Evolutionary conservation across 164 flowering plant genomes (phyloP), one percentile per base, ranked within the genome.

Genomic region (Liriodendron chinense): DNA sequence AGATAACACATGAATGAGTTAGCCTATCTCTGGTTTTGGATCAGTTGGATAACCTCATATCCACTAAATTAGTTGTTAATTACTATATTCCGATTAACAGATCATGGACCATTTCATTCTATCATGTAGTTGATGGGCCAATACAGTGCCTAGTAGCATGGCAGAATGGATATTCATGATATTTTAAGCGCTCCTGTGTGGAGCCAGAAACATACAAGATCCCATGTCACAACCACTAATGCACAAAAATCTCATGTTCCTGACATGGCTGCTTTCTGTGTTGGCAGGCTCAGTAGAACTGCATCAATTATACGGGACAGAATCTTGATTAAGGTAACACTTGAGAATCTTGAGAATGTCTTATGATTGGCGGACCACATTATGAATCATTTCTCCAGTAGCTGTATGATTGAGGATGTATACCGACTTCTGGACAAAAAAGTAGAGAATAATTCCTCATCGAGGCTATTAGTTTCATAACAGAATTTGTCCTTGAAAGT

Each of bases 271-370:
- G 53, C 23, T 23, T 62, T 57, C 7, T 68, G 26, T 67, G 21
- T 34, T 53, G 62, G 71, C 77, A 74, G 77, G 72, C n/a, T 74
- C 53, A 64, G 28, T 74, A 68, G 71, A 49, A 47, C 43, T 34
- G 23, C 21, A 14, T 24, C 12, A 21, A 26, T 57, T 6, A 24
- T 14, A 18, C 0, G 6, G 22, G 47, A 12, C 65, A 68, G 12
- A 14, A n/a, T 28, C 7, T 74, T 10, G 65, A 74, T 56, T n/a
- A 28, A 66, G 71, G 72, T 68, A 68, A 74, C 1, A 48, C 69
- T 18, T 14, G 21, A 65, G 3, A 48, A 48, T 5, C 68, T 65
- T 65, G 47, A 2, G 26, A 48, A 26, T 56, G 47, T 10, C 10
- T 57, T 6, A n/a, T 74, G 18, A 53, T 26, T 50, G 47, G 13